phyloP scores from a whole-genome alignment of 106 monocot species.

The Iris macrosiphon region DNA sequence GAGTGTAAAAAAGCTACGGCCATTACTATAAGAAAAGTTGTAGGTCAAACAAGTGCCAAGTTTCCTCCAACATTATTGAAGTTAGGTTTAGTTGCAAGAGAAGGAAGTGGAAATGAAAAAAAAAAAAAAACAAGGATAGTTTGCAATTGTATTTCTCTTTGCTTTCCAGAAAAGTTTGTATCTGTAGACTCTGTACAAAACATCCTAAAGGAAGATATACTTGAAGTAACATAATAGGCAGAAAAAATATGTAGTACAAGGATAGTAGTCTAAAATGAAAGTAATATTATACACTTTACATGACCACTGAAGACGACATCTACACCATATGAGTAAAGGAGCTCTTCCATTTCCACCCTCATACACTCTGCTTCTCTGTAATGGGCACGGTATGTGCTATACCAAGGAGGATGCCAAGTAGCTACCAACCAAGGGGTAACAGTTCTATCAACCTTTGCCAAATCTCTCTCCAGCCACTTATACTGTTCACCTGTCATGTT shows the following conservation, averaged over 20 bases:
- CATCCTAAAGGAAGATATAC: no score
- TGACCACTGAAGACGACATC: conserved; percentile 85
- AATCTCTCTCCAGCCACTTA: conserved; percentile 71
- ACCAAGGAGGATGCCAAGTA: conserved; percentile 91
- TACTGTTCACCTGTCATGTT: conserved; percentile 57
- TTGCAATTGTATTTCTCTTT: no score
- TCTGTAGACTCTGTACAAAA: no score
- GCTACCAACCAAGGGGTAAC: conserved; percentile 89
- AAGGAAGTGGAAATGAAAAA: neutral
- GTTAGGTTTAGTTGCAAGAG: neutral
- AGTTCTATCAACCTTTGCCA: conserved; percentile 59
- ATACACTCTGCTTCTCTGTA: conserved; percentile 91
- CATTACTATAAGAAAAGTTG: no score
- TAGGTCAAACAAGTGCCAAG: neutral
- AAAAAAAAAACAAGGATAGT: no score
- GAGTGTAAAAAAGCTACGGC: no score
- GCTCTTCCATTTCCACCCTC: conserved; percentile 89
- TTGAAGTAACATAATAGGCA: neutral
- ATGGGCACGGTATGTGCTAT: conserved; percentile 75
- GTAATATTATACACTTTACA: conserved; percentile 50
- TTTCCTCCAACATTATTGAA: neutral
- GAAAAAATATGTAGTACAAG: neutral
- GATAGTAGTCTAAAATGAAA: neutral
- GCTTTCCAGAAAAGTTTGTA: no score
- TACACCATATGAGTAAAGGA: conserved; percentile 66